Evolutionary conservation across 2,329 filamentous ascomycete genomes (phyloP), one percentile per base, ranked within the genome.

Genomic region (Uncinocarpus reesii): DNA sequence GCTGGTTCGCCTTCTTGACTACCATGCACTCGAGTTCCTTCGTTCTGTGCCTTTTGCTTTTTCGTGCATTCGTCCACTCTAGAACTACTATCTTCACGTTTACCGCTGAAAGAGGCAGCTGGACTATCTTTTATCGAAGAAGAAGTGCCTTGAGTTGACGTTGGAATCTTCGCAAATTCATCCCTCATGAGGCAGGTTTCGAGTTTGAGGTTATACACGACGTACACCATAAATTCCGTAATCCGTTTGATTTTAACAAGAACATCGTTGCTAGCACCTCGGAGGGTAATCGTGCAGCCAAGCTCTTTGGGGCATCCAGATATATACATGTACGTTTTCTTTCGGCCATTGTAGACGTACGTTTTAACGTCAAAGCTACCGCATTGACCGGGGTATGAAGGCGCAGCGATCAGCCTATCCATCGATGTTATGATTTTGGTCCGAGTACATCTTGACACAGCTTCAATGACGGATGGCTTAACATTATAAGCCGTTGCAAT

Each of bases 161-260:
- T 52, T 21, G 88, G 88, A 18, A 93, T 83, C 53, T 89, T 79
- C 13, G 94, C 84, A 57, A 87, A 94, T 58, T 94, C 89, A 63
- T 98, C 92, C 45, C 86, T 79, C 77, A 98, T 86, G 38, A 98
- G 72, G 57, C 86, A 95, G 1, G 92, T 95, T 67, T 98, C 92
- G 11, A 98, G 75, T 62, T 94, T 95, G 46, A 98, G 74, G 58
- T 95, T 98, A 67, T 98, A 98, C 10, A 96, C 89, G 16, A 98
- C 93, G 57, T 96, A 98, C 31, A 93, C 84, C 90, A 98, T 95
- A 62, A 98, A 96, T 62, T 98, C 92, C 8, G 90, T 92, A 56
- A 98, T 92, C 45, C 81, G 79, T 67, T 98, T 98, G 65, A 98
- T 80, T 57, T 81, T 85, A 1, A 80, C 73, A 15, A 98, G 74